phyloP scores from a whole-genome alignment of 2,329 filamentous ascomycete species.

The Stachybotrys chlorohalonatus region DNA sequence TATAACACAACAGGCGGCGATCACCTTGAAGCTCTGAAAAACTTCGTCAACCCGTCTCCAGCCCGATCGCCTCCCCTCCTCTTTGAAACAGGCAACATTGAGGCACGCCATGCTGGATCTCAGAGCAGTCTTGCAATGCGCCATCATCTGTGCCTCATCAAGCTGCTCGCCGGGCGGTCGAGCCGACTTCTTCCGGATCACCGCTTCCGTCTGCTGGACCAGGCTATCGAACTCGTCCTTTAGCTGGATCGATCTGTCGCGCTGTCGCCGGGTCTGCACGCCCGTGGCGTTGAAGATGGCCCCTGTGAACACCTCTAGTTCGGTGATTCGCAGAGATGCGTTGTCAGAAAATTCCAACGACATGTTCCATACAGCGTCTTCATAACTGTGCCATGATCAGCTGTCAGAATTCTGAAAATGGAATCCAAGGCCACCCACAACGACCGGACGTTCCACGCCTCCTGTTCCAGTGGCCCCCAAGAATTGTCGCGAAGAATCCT shows the following conservation, averaged over 20 bases:
- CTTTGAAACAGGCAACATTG: not conserved
- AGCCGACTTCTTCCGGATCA: conserved; percentile 14
- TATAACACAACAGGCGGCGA: conserved; percentile 2
- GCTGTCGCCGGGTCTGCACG: conserved; percentile 38
- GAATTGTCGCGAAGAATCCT: not conserved
- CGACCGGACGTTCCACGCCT: conserved; percentile 14
- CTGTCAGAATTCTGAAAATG: not conserved
- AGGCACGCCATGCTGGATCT: not conserved
- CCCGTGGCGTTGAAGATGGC: conserved; percentile 44
- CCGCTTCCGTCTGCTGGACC: conserved; percentile 27
- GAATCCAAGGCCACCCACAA: conserved; percentile 29
- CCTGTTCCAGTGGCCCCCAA: not conserved
- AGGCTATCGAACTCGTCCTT: conserved; percentile 42
- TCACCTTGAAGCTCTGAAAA: conserved; percentile 3
- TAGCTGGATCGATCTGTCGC: conserved; percentile 41
- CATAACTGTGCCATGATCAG: not conserved
- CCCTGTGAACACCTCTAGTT: conserved; percentile 47
- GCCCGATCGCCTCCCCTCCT: not conserved
- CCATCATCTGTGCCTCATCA: not conserved
- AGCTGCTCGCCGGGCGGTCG: not conserved
- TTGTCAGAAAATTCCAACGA: conserved; percentile 31
- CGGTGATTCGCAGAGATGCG: conserved; percentile 31
- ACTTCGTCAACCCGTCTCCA: not conserved
- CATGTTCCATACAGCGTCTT: not conserved
- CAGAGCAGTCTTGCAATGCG: not conserved